phyloP scores from a whole-genome alignment of 2,329 filamentous ascomycete species.

The Ceratocystis colombiana region DNA sequence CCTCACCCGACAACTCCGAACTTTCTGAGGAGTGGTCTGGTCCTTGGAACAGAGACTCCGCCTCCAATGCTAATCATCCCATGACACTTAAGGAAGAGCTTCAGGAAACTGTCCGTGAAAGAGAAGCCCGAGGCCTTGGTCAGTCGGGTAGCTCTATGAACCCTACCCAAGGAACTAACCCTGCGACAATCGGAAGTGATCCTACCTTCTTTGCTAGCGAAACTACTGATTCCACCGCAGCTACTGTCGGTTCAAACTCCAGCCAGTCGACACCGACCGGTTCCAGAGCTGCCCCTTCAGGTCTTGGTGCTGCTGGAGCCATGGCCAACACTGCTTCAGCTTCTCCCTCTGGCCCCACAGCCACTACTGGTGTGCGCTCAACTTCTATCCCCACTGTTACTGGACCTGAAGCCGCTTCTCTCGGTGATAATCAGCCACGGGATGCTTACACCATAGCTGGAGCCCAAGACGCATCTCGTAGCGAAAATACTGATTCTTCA shows the following conservation, averaged over 20 bases:
- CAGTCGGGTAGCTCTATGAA: neutral
- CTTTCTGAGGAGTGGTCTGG: slow-evolving; percentile 25
- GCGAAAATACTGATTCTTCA: slow-evolving; percentile 16
- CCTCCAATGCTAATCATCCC: neutral
- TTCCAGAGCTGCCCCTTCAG: neutral
- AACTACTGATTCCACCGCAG: slow-evolving; percentile 15
- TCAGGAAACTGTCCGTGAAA: slow-evolving; percentile 22
- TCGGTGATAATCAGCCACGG: neutral
- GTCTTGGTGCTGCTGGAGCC: slow-evolving; percentile 4
- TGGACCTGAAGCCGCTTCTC: neutral
- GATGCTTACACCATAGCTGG: slow-evolving; percentile 19
- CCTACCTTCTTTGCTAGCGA: slow-evolving; percentile 22
- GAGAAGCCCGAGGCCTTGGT: slow-evolving; percentile 9
- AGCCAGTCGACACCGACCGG: slow-evolving; percentile 15
- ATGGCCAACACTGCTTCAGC: neutral
- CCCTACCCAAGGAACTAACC: slow-evolving; percentile 17
- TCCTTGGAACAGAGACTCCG: slow-evolving; percentile 19
- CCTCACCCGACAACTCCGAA: slow-evolving; percentile 2
- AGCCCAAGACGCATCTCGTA: neutral
- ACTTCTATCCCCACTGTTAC: slow-evolving; percentile 18
- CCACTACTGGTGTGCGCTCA: slow-evolving; percentile 21
- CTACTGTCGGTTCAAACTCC: slow-evolving; percentile 14
- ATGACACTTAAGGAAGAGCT: slow-evolving; percentile 24
- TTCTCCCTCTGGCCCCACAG: slow-evolving; percentile 9
- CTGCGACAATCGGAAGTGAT: slow-evolving; percentile 8